Conservation (phyloP, 31 red algal species). For the Asparagopsis taxiformis region DNA sequence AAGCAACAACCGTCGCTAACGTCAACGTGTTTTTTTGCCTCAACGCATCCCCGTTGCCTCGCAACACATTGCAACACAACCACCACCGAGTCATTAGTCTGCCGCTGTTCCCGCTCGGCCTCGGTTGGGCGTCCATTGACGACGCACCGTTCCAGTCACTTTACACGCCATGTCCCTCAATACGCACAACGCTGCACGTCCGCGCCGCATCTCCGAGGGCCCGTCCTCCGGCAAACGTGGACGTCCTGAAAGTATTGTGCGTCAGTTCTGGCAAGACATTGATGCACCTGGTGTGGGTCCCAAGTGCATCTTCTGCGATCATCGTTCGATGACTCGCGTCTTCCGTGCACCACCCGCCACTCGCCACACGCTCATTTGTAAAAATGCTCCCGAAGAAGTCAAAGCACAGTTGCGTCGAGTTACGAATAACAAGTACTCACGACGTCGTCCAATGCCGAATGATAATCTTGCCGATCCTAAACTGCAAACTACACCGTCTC, state of each 20-base stretch:
- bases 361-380: conserved; percentile 41
- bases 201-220: background rate
- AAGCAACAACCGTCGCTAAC: background rate
- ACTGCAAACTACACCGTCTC: background rate
- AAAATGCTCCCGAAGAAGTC: conserved; percentile 23
- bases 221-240: conserved; percentile 40
- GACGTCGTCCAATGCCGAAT: conserved; percentile 18
- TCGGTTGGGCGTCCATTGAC: too few species aligned
- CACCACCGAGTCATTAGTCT: too few species aligned
- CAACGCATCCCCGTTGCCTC: background rate
- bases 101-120: too few species aligned
- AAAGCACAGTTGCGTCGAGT: conserved; percentile 23
- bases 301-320: conserved; percentile 39
- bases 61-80: too few species aligned
- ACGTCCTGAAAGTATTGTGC: conserved; percentile 41
- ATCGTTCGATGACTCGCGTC: conserved; percentile 23
- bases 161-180: background rate
- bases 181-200: background rate
- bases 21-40: background rate
- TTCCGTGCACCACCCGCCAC: conserved; percentile 35
- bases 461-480: background rate
- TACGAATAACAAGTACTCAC: conserved; percentile 40
- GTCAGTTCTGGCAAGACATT: conserved; percentile 51
- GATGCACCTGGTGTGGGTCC: conserved; percentile 18
- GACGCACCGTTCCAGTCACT: background rate